Evolutionary conservation across 2,329 filamentous ascomycete genomes (phyloP).

Genomic region (Sporothrix phasma): DNA sequence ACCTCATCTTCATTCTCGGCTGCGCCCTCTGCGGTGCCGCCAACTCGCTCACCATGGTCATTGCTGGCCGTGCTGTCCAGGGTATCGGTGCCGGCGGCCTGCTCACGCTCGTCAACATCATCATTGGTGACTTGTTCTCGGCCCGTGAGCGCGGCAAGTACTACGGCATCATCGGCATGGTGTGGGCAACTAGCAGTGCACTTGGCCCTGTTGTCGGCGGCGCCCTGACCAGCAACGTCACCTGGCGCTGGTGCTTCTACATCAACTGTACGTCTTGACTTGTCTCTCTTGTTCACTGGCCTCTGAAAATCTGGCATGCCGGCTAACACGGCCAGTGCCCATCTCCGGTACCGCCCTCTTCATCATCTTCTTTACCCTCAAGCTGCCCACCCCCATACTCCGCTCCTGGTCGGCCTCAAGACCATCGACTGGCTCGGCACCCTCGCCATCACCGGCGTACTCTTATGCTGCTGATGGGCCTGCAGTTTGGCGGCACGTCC

Average conservation of each 20-base stretch:
- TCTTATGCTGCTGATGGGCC: conserved; percentile 60
- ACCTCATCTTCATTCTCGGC: conserved; percentile 43
- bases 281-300: not conserved
- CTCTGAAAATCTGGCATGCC: not conserved
- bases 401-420: conserved; percentile 49
- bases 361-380: conserved; percentile 50
- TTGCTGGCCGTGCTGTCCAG: conserved; percentile 46
- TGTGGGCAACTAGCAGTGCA: conserved; percentile 19
- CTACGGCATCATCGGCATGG: conserved; percentile 20
- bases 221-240: conserved; percentile 18
- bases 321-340: conserved; percentile 17
- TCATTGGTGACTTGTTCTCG: conserved; percentile 37
- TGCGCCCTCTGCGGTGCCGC: conserved; percentile 45
- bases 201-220: conserved; percentile 20
- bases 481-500: conserved; percentile 53
- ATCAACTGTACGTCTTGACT: conserved; percentile 39
- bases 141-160: conserved; percentile 20
- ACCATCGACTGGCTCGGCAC: conserved; percentile 50
- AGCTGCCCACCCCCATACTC: conserved; percentile 59
- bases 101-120: conserved; percentile 50
- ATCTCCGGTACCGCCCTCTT: conserved; percentile 33
- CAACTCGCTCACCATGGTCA: conserved; percentile 40
- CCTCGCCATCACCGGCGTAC: conserved; percentile 46
- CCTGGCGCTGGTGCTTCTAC: conserved; percentile 60
- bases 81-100: conserved; percentile 48